Base-by-base conservation (phyloP, 2,329 filamentous ascomycete genomes). In the Pleomassaria siparia region DNA sequence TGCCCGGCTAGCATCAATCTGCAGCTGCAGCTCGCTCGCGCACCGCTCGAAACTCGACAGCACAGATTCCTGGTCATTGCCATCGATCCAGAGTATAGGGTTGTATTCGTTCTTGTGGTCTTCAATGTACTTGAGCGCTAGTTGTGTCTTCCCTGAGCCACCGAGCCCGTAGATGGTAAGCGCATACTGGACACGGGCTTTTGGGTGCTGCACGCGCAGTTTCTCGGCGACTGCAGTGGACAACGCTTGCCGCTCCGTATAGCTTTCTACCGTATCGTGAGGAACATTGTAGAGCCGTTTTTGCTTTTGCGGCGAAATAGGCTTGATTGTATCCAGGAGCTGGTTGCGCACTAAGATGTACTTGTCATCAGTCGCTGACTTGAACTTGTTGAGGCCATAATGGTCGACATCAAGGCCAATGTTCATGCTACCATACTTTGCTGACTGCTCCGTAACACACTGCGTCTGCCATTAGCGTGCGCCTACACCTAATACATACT, bases 31-130 rank as follows among this genome's bases (percentile, higher is more conserved):
- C 46, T 53, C 42, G 43, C 42, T 41, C 25, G 46, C 46, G 33
- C 49, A 52, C 33, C 46, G 41, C 46, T 49, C 43, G 33, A 49
- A 49, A 44, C 49, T 52, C n/a, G 46, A 48, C 40, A 26, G 41
- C 41, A 49, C 29, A 32, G 49, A 49, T n/a, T 43, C 45, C 18
- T 51, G 37, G 32, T 51, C 49, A 16, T 37, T 51, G 5, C 40
- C 46, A 41, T 51, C 40, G 25, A 50, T 47, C 50, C 47, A 53
- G 25, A 53, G 32, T n/a, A 53, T 45, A 6, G 44, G 25, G 28
- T 35, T 45, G 20, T 51, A 48, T 25, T 51, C 40, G 22, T 51
- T 22, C 24, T 12, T 45, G 42, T 49, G 41, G 16, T 48, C 41
- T 18, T 48, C 49, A 13, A 51, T 25, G 16, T 45, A 46, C 43